These are phyloP conservation scores for Hyaloscypha bicolor DNA, from an alignment of 495 filamentous ascomycete genomes.

Conservation along the genomic window DNA sequence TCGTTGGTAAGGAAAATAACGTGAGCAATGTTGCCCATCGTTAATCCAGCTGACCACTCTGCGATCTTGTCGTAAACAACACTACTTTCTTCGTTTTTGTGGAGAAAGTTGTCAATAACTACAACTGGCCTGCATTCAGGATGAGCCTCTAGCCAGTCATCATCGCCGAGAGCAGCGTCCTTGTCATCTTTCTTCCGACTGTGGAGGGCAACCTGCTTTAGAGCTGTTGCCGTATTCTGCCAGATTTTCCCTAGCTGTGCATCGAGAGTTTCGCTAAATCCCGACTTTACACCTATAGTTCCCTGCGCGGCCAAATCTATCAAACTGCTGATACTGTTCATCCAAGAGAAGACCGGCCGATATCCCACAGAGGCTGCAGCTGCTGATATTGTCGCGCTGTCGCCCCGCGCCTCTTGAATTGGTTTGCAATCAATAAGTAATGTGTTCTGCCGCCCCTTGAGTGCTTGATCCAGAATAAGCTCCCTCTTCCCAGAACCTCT, in stretches of 20 bases:
- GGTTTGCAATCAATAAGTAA: conserved; percentile 94
- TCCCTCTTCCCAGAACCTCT: conserved; percentile 90
- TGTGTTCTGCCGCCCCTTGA: conserved; percentile 75
- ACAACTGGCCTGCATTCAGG: conserved; percentile 83
- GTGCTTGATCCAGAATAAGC: conserved; percentile 79
- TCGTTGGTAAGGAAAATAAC: conserved; percentile 97
- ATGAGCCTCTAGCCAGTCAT: conserved; percentile 86
- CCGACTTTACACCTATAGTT: conserved; percentile 90
- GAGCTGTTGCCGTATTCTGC: conserved; percentile 79
- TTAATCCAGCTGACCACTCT: conserved; percentile 89
- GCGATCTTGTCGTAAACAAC: conserved; percentile 88
- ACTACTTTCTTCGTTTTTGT: conserved; percentile 69
- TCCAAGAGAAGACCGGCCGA: conserved; percentile 91
- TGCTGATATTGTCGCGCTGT: conserved; percentile 81
- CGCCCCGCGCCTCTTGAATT: conserved; percentile 88
- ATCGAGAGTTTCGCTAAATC: conserved; percentile 93
- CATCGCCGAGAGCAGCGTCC: conserved; percentile 62
- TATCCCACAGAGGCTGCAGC: conserved; percentile 89
- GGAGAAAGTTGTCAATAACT: conserved; percentile 92
- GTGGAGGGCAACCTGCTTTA: conserved; percentile 75
- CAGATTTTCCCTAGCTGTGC: conserved; percentile 90
- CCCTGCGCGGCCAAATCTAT: conserved; percentile 91
- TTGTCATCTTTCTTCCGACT: conserved; percentile 69
- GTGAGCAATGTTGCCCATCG: conserved; percentile 87
- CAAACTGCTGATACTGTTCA: conserved; percentile 90